A percentile compares a stretch with the other conserved stretches of the same genome.
phyloP scores from a whole-genome alignment of 495 filamentous ascomycete genomes.

The Xylaria curta region DNA sequence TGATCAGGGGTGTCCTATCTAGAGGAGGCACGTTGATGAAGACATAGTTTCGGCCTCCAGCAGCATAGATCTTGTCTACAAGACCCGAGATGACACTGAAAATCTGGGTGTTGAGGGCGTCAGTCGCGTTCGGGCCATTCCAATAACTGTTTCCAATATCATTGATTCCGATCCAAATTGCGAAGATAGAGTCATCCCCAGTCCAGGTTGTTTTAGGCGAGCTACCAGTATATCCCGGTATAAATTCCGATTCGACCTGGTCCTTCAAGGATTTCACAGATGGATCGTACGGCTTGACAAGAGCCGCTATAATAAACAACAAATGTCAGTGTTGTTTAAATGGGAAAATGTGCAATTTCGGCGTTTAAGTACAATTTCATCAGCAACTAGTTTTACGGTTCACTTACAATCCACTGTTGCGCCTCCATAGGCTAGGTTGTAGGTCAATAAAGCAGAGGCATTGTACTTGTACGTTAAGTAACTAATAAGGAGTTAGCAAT shows the following conservation, averaged over 20 bases:
- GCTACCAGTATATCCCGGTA: slow-evolving; percentile 52
- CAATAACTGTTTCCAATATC: slow-evolving; percentile 73
- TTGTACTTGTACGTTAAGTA: slow-evolving; percentile 71
- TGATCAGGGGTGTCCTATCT: slow-evolving; percentile 66
- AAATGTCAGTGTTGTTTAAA: not conserved
- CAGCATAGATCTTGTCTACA: slow-evolving; percentile 63
- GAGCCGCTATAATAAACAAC: slow-evolving; percentile 31
- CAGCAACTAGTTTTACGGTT: not conserved
- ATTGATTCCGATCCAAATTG: slow-evolving; percentile 81
- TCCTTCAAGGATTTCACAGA: slow-evolving; percentile 64
- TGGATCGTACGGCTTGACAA: slow-evolving; percentile 59
- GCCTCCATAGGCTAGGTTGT: slow-evolving; percentile 73
- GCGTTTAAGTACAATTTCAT: not conserved
- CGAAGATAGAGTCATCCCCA: slow-evolving; percentile 65
- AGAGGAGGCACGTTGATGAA: slow-evolving; percentile 77
- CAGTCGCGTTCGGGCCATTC: slow-evolving; percentile 42
- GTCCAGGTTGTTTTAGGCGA: slow-evolving; percentile 58
- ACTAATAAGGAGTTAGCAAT: slow-evolving; percentile 29
- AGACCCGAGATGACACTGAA: slow-evolving; percentile 63
- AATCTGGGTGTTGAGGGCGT: slow-evolving; percentile 56
- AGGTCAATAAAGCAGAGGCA: slow-evolving; percentile 62
- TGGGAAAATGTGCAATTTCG: not conserved
- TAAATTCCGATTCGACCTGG: slow-evolving; percentile 59
- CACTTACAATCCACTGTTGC: slow-evolving; percentile 66
- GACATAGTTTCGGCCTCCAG: slow-evolving; percentile 77